Evolutionary conservation across 108 stramenopile species (phyloP).

Genomic region (Cyclostephanos invisitatus): DNA sequence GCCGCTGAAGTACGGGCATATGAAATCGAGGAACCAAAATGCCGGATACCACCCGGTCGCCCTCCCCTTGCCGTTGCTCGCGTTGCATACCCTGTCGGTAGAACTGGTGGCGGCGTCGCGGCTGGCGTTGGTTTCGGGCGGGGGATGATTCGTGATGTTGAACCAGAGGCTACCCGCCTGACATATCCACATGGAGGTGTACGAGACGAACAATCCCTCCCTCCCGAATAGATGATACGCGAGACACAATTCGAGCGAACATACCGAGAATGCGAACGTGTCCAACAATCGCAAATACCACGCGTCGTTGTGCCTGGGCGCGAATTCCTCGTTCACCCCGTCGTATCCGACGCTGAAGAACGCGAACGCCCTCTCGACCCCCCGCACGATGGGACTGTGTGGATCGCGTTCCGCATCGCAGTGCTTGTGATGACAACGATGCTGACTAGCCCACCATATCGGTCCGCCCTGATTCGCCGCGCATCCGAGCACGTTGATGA

Average conservation of each 20-base stretch:
- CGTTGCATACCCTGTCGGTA: constrained; percentile 31
- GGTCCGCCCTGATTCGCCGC: constrained; percentile 64
- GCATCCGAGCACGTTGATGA: constrained; percentile 53
- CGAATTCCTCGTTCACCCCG: constrained; percentile 52
- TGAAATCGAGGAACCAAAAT: constrained; percentile 38
- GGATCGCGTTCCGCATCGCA: constrained; percentile 62
- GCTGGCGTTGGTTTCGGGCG: background rate
- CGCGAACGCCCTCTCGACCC: constrained; percentile 54
- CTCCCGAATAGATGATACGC: constrained; percentile 36
- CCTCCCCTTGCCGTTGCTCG: constrained; percentile 27
- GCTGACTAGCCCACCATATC: constrained; percentile 70
- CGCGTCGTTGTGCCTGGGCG: constrained; percentile 49
- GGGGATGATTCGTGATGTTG: constrained; percentile 62
- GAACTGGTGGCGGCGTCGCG: background rate
- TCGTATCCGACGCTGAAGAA: constrained; percentile 40
- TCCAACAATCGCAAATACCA: constrained; percentile 43
- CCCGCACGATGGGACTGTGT: constrained; percentile 52
- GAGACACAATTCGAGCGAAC: constrained; percentile 20
- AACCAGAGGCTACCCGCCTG: constrained; percentile 59
- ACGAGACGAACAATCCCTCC: constrained; percentile 49
- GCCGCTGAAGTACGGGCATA: constrained; percentile 32
- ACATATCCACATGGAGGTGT: constrained; percentile 55
- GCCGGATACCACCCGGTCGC: constrained; percentile 38
- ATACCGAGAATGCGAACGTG: constrained; percentile 47
- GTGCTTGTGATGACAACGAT: constrained; percentile 66